Evolutionary conservation across 2,329 filamentous ascomycete species (phyloP).

Genomic region (Penicillium sp.): DNA sequence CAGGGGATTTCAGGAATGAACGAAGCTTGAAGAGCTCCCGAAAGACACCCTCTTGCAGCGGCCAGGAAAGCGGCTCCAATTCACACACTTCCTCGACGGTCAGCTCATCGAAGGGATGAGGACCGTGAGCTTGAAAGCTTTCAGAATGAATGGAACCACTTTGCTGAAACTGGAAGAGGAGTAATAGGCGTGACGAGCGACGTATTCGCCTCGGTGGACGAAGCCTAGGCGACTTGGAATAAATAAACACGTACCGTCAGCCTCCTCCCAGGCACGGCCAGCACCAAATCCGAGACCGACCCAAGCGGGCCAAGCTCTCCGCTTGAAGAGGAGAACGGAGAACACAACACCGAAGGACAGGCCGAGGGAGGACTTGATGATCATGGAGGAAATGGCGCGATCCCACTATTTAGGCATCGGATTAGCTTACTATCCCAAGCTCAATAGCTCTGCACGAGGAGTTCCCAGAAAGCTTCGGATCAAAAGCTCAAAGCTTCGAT

Average conservation of each 20-base stretch:
- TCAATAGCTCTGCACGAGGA: slow-evolving; percentile 2
- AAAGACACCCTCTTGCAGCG: neutral
- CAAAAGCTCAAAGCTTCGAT: neutral
- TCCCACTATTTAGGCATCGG: slow-evolving; percentile 66
- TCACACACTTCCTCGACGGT: neutral
- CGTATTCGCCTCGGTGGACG: neutral
- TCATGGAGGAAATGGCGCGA: slow-evolving; percentile 91
- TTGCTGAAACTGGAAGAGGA: neutral
- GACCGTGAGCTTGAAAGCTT: neutral
- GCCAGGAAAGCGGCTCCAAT: neutral
- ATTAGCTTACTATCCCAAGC: slow-evolving; percentile 12
- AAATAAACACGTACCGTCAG: slow-evolving; percentile 62
- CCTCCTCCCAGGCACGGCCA: slow-evolving; percentile 96
- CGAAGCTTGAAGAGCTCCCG: neutral
- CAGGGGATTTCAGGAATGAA: neutral
- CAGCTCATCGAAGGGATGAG: too few species aligned
- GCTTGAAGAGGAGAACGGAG: slow-evolving; percentile 96
- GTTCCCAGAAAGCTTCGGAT: too few species aligned
- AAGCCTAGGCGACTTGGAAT: neutral
- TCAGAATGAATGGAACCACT: neutral
- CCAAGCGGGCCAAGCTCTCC: slow-evolving; percentile 95
- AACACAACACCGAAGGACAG: slow-evolving; percentile 97
- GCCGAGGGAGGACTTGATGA: slow-evolving; percentile 93
- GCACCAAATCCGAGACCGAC: slow-evolving; percentile 92
- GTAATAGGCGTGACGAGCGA: neutral